Evolutionary conservation across 164 flowering plant genomes (phyloP).

Genomic region (Berberis thunbergii): DNA sequence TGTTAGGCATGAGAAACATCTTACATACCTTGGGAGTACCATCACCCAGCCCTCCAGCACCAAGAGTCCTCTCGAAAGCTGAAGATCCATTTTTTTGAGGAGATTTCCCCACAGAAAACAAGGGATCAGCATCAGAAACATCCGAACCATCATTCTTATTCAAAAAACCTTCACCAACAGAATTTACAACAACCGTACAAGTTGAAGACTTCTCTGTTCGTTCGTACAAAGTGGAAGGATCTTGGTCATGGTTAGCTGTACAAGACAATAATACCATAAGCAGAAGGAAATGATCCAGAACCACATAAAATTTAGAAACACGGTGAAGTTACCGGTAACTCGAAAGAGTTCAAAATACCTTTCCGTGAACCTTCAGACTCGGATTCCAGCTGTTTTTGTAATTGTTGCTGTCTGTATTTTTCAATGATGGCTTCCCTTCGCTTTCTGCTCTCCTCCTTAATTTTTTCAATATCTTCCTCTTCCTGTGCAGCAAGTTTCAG

Average conservation of each 20-base stretch:
- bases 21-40: constrained; percentile 83
- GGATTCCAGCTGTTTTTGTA: constrained; percentile 23
- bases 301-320: background rate
- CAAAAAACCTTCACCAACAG: constrained; percentile 21
- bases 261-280: background rate
- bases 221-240: constrained; percentile 1
- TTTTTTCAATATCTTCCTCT: constrained; percentile 77
- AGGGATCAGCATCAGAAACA: constrained; percentile 30
- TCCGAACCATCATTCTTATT: constrained; percentile 31
- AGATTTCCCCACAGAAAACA: constrained; percentile 53
- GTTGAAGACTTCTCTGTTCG: constrained; percentile 16
- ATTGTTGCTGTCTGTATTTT: constrained; percentile 54
- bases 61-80: constrained; percentile 24
- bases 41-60: constrained; percentile 64
- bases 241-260: background rate
- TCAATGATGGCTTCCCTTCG: constrained; percentile 78
- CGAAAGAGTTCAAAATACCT: constrained; percentile 27
- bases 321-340: background rate
- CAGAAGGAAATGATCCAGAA: background rate
- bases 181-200: constrained; percentile 15
- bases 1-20: background rate
- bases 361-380: constrained; percentile 16
- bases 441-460: constrained; percentile 90
- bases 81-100: constrained; percentile 43
- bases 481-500: constrained; percentile 70